Percentiles rank a stretch among this genome's conserved stretches.
Evolutionary conservation across 176 grass and related monocot species (phyloP).

Genomic region (Carex littledalei): DNA sequence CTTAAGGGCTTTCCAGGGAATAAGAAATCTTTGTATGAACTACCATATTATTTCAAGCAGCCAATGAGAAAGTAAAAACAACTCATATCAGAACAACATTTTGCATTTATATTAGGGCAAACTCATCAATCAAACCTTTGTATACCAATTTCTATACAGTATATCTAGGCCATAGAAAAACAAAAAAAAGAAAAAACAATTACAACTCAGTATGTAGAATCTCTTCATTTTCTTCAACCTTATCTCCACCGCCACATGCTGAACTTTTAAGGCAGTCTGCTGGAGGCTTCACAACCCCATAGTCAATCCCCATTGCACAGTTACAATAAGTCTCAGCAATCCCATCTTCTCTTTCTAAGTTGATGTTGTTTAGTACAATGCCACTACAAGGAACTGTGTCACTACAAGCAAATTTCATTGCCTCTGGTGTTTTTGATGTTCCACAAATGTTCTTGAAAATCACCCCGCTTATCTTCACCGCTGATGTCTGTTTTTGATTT

Average conservation of each 20-base stretch:
- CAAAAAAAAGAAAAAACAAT: background rate
- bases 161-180: conserved; percentile 5
- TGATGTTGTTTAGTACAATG: conserved; percentile 71
- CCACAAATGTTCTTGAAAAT: conserved; percentile 64
- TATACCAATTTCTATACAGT: conserved; percentile 8
- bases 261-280: conserved; percentile 63
- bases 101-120: conserved; percentile 11
- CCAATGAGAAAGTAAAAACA: conserved; percentile 4
- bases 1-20: background rate
- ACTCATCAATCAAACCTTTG: conserved; percentile 14
- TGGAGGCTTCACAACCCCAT: conserved; percentile 47
- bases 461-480: conserved; percentile 51
- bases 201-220: conserved; percentile 13
- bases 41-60: background rate
- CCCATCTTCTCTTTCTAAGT: conserved; percentile 40
- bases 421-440: conserved; percentile 38
- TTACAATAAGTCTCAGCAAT: conserved; percentile 67
- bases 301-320: conserved; percentile 55
- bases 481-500: conserved; percentile 24
- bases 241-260: conserved; percentile 31
- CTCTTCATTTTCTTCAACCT: background rate
- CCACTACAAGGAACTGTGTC: conserved; percentile 61
- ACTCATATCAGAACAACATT: background rate
- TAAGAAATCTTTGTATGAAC: conserved; percentile 3
- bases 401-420: conserved; percentile 78